Base-by-base conservation (phyloP, 352 stramenopile species). In the Globisporangium iwayamae region DNA sequence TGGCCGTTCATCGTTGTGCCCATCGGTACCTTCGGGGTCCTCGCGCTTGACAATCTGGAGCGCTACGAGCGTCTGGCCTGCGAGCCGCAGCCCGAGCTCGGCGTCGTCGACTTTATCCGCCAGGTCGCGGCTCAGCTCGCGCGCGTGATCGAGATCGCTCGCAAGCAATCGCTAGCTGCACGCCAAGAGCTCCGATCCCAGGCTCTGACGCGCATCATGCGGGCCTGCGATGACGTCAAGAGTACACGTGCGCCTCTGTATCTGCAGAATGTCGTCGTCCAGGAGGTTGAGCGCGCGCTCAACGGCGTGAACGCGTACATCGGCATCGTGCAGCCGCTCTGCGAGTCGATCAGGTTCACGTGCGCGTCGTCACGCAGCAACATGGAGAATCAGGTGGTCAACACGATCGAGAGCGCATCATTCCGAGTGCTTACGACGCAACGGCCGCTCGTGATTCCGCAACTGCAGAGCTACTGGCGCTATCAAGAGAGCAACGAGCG, bases 1-100 rank as follows among this genome's bases (percentile, higher is more conserved):
- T 90, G 82, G 81, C 85, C 85, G 13, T 89, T 91, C 56, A 75
- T 94, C 30, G 72, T 75, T 7, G 78, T 93, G 0, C 81, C 83
- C 0, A 54, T 94, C 20, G 77, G 72, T 2, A 47, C 36, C 0
- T 11, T 80, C 13, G 85, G 85, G 1, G 62, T 91, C 0, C 59
- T 94, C 3, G 71, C 77, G 6, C 59, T 93, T n/a, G 76, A 93
- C 59, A 85, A 91, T 30, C 68, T 94, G 43, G 67, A 78, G 16
- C 66, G 54, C 1, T 90, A 92, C 46, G 75, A 74, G 32, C 66
- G 67, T 0, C 60, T 84, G 2, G 56, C 78, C 1, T 53, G 63
- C 14, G 76, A 83, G 45, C 2, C 60, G 0, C 82, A 91, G 20
- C 85, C 85, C 16, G 85, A 94, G 66, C 70, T 91, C 13, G 85